Evolutionary conservation across 1,284 basidiomycete genomes (phyloP), one percentile per base, ranked within the genome.

Genomic region (Rhodotorula sp.): DNA sequence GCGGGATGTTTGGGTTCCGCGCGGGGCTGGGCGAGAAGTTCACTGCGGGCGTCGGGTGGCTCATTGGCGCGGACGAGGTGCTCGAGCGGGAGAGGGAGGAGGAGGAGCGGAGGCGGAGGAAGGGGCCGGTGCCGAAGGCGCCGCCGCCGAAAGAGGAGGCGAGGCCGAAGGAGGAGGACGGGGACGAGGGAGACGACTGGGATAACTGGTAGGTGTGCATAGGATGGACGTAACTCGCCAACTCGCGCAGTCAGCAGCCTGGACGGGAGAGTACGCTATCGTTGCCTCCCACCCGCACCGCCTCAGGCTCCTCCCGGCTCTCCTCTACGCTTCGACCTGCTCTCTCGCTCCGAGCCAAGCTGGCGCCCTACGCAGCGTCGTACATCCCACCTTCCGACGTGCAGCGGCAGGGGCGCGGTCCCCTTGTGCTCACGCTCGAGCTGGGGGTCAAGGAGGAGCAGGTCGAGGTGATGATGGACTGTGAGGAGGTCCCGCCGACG

Each of bases 1-100:
- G 21, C 3, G 21, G 29, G 46, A 61, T 79, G 81, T 63, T 84
- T 85, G 55, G 78, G 81, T 53, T 75, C 10, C 85, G 85, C 68
- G 81, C 80, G 25, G 71, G 64, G 25, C 59, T 74, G 64, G 70
- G 87, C 57, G 86, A 88, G 51, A 89, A 87, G 29, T 81, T 94
- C 50, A 89, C 90, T 60, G 88, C 89, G 78, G 92, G 91, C 22
- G 89, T 94, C 62, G 91, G 91, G 15, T 94, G 91, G 91, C 83
- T 94, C 41, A 89, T 94, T 74, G 92, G 91, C 48, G 89, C 88
- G 29, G 91, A 92, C 67, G 81, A 81, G 58, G 34, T 55, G 57
- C 36, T 62, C 27, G 63, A 64, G 46, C 29, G 37, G 50, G 36
- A 44, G 29, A 32, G 12, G 46, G 57, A 59, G 50, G 56, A 44